Evolutionary conservation across 225 moss, liverwort and hornwort genomes (phyloP).

Genomic region (Lunularia cruciata): DNA sequence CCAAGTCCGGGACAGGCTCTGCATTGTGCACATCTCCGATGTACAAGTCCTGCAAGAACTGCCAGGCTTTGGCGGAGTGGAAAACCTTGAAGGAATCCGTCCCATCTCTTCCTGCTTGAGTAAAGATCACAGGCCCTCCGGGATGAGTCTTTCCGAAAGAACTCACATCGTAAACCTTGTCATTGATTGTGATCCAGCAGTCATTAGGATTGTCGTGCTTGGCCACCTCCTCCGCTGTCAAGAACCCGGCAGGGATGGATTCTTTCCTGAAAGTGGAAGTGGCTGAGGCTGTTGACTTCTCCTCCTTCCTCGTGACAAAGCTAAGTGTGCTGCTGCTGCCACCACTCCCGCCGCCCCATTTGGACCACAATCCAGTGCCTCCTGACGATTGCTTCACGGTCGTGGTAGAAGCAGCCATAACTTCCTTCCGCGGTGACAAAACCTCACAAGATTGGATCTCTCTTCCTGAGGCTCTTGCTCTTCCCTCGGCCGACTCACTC

Average conservation of each 20-base stretch:
- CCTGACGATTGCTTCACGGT: slow-evolving; percentile 8
- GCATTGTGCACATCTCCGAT: slow-evolving; percentile 79
- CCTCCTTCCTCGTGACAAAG: slow-evolving; percentile 17
- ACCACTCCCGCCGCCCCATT: slow-evolving; percentile 42
- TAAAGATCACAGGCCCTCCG: slow-evolving; percentile 80
- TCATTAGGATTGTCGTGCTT: slow-evolving; percentile 59
- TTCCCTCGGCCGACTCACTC: background rate
- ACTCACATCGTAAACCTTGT: slow-evolving; percentile 94
- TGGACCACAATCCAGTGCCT: slow-evolving; percentile 35
- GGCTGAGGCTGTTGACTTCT: background rate
- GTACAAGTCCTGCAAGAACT: slow-evolving; percentile 53
- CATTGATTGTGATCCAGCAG: slow-evolving; percentile 89
- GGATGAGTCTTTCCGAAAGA: slow-evolving; percentile 74
- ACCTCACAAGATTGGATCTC: background rate
- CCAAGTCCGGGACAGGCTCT: slow-evolving; percentile 59
- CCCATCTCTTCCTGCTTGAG: slow-evolving; percentile 73
- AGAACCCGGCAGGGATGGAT: slow-evolving; percentile 10
- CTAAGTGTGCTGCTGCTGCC: slow-evolving; percentile 25
- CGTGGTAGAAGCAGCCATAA: background rate
- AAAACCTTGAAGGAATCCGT: slow-evolving; percentile 82
- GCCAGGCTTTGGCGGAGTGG: slow-evolving; percentile 77
- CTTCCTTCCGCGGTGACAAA: too few relatives aligned
- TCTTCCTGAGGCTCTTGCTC: slow-evolving; percentile 1
- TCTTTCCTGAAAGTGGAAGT: background rate
- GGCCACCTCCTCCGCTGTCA: slow-evolving; percentile 57